These are phyloP conservation scores for Debaryomyces singareniensis DNA, from an alignment of 1,139 yeast genomes.

Conservation along the genomic window DNA sequence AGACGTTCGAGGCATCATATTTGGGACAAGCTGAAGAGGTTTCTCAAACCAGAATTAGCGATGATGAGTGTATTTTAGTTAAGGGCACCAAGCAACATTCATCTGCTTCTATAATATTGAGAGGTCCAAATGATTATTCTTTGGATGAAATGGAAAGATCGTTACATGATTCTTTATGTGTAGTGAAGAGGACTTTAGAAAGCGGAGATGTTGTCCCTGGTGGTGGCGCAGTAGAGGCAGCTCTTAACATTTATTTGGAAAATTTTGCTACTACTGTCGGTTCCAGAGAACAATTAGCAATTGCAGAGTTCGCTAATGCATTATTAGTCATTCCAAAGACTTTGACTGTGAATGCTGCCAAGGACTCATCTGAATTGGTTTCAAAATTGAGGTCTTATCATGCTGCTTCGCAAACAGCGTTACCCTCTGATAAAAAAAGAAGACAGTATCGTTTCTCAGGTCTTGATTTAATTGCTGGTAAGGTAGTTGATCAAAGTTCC, in stretches of 20 bases:
- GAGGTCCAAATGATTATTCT: slow-evolving; percentile 96
- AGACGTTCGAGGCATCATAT: slow-evolving; percentile 82
- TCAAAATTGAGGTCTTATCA: slow-evolving; percentile 96
- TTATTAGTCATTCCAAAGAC: slow-evolving; percentile 93
- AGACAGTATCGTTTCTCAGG: slow-evolving; percentile 87
- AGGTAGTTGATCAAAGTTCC: slow-evolving; percentile 76
- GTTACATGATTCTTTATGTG: slow-evolving; percentile 87
- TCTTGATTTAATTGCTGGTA: slow-evolving; percentile 84
- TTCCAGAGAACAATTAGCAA: slow-evolving; percentile 95
- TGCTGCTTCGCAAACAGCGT: slow-evolving; percentile 88
- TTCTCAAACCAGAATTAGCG: slow-evolving; percentile 84
- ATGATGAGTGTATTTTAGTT: slow-evolving; percentile 93
- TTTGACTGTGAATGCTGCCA: slow-evolving; percentile 94
- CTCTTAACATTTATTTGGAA: slow-evolving; percentile 89
- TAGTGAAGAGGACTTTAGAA: slow-evolving; percentile 93
- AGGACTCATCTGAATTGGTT: slow-evolving; percentile 90
- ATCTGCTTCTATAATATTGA: slow-evolving; percentile 81
- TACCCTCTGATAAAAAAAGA: slow-evolving; percentile 74
- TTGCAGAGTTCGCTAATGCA: slow-evolving; percentile 94
- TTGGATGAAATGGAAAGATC: slow-evolving; percentile 99
- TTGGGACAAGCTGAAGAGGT: slow-evolving; percentile 93
- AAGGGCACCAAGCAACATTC: slow-evolving; percentile 94
- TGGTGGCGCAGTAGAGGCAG: slow-evolving; percentile 98
- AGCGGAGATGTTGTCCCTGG: slow-evolving; percentile 96
- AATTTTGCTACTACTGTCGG: slow-evolving; percentile 98